Evolutionary conservation across 2,329 filamentous ascomycete species (phyloP), one percentile per base, ranked within the genome.

Genomic region (Exserohilum rostratum): DNA sequence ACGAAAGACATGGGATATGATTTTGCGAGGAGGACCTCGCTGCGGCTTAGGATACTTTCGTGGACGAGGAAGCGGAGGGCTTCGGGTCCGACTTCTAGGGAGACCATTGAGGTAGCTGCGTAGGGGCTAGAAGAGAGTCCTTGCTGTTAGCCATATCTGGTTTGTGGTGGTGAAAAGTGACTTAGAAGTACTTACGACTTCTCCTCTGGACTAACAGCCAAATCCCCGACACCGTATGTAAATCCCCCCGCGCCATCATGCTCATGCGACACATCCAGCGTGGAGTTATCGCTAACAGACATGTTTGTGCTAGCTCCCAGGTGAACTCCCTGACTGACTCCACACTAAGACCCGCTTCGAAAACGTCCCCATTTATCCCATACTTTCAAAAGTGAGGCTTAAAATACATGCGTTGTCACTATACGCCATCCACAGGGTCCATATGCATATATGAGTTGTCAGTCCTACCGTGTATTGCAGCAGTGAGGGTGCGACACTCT

Each of bases 51-150:
- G n/a, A 71, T 39, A 0, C 50, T 53, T 30, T 65, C 61, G 27
- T 71, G 70, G n/a, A 72, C 45, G 4, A 53, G 44, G 20, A 69
- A 73, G 5, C 60, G 63, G 5, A 53, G 57, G 7, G 61, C 45
- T 18, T 57, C 51, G 12, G 54, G 34, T 1, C 69, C 68, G 2
- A 68, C 62, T 34, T 65, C 62, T 12, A 73, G 25, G 2, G 54
- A 53, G 0, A 66, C 53, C 31, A 68, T 58, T 3, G 61, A 50
- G 0, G 55, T 40, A n/a, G 64, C 57, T 9, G 56, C 56, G 42
- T 69, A 69, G 1, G 64, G 65, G 2, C 66, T 70, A 20, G 10
- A 10, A 40, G 1, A 6, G 1, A n/a, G n/a, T n/a, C n/a, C n/a
- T n/a, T n/a, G n/a, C n/a, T n/a, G n/a, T n/a, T n/a, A n/a, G n/a